Evolutionary conservation across 2,329 filamentous ascomycete genomes (phyloP), one percentile per base, ranked within the genome.

Genomic region (Trichophyton rubrum): DNA sequence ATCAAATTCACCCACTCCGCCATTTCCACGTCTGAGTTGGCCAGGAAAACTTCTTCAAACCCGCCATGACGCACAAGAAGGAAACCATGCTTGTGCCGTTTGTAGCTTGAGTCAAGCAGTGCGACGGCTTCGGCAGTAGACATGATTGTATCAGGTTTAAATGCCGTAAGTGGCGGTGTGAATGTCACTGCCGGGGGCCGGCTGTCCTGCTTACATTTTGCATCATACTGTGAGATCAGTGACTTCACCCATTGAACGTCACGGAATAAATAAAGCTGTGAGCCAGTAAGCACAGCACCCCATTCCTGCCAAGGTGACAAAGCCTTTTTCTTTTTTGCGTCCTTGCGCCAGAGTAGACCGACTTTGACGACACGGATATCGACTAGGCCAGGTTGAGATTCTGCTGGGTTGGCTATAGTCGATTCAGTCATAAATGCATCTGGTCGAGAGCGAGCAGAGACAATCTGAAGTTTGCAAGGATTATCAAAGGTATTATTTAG

Each of bases 361-460:
- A 99, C 91, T 73, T 97, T 99, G 51, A 92, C 96, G 53, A 97
- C 88, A 67, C 96, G 96, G 70, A 99, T 95, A 73, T 97, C 92
- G 9, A 99, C 92, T 62, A 99, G 87, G 11, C 93, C 93, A 2
- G 90, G 89, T 65, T 93, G 89, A 0, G 90, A 89, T 64, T 93
- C 90, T 27, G 89, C 81, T 0, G 91, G 90, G 66, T 95, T 96
- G 35, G 85, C 86, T 47, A 88, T 85, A 11, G 89, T 91, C 67
- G 89, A 86, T 64, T 93, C 90, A 0, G 87, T 86, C 83, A 96
- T 90, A 74, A 97, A 99, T 1, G 93, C 93, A 71, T 96, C 92
- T 0, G 93, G 93, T 33, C 93, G 83, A 49, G 93, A 99, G 62
- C 93, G 83, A 13, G 90, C 89, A 3, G 93, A 99, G 9, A 99